Evolutionary conservation across 306 rosid genomes (phyloP).

Genomic region (Lathyrus aphaca): DNA sequence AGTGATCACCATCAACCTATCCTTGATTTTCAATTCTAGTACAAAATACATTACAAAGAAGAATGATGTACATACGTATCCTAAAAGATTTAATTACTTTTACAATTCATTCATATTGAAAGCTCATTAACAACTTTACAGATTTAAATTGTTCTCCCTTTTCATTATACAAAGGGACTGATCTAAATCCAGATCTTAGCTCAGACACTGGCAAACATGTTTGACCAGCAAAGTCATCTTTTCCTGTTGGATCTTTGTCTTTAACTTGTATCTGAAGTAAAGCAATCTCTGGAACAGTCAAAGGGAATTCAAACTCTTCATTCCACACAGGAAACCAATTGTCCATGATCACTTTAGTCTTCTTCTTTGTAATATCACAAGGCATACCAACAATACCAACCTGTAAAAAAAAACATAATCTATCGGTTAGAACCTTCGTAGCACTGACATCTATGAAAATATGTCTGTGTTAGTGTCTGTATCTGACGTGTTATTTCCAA

Average conservation of each 20-base stretch:
- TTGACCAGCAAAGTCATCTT: slow-evolving; percentile 89
- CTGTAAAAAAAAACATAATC: slow-evolving; percentile 34
- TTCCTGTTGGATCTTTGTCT: slow-evolving; percentile 78
- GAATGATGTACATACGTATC: slow-evolving; percentile 1
- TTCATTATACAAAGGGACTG: slow-evolving; percentile 65
- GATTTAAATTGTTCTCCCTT: slow-evolving; percentile 66
- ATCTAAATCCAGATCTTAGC: slow-evolving; percentile 67
- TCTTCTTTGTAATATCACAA: slow-evolving; percentile 62
- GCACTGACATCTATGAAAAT: no score
- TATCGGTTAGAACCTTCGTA: no score
- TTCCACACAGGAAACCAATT: slow-evolving; percentile 89
- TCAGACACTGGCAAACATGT: slow-evolving; percentile 86
- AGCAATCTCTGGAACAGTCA: slow-evolving; percentile 84
- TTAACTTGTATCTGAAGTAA: slow-evolving; percentile 74
- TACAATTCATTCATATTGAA: slow-evolving; percentile 49
- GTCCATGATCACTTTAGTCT: slow-evolving; percentile 64
- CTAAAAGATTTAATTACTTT: slow-evolving; percentile 13
- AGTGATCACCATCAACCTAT: no score
- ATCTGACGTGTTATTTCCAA: not conserved
- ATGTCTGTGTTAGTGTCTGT: no score
- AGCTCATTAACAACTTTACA: slow-evolving; percentile 65
- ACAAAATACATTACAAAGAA: not conserved
- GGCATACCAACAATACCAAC: slow-evolving; percentile 62
- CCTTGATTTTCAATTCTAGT: no score
- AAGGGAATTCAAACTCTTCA: slow-evolving; percentile 75